Evolutionary conservation across 257 asterid species (phyloP).

Genomic region (Fraxinus anomala): DNA sequence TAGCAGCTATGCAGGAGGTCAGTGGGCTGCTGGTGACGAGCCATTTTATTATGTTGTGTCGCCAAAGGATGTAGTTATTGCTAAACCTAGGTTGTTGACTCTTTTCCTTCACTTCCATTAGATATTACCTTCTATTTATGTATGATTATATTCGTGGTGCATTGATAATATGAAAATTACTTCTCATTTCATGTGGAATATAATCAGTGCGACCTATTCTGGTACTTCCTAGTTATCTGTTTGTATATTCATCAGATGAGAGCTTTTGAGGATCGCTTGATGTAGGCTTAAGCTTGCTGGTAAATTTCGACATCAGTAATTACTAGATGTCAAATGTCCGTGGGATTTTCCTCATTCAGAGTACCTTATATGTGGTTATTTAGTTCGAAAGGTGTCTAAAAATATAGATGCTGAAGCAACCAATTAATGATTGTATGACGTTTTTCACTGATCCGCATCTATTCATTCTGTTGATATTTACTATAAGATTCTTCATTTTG

Average conservation of each 20-base stretch:
- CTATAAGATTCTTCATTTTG: slow-evolving; percentile 3
- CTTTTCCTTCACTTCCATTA: slow-evolving; percentile 22
- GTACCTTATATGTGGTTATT: background rate
- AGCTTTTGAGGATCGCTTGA: background rate
- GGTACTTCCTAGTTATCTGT: background rate
- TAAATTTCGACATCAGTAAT: background rate
- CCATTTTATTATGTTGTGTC: slow-evolving; percentile 91
- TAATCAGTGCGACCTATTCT: background rate
- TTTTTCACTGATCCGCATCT: background rate
- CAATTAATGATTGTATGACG: background rate
- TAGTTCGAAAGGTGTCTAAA: background rate
- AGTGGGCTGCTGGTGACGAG: slow-evolving; percentile 99
- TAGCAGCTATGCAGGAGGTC: slow-evolving; percentile 95
- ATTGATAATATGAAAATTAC: background rate
- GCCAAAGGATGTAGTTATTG: slow-evolving; percentile 97
- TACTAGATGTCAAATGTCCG: background rate
- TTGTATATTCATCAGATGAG: background rate
- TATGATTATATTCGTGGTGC: background rate
- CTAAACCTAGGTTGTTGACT: slow-evolving; percentile 88
- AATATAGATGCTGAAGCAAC: background rate
- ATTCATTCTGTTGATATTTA: background rate
- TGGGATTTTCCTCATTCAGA: background rate
- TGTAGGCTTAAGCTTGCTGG: background rate
- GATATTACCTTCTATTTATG: slow-evolving; percentile 14
- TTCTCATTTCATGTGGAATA: background rate